Base-by-base conservation (phyloP, 208 protist genomes). In the Histomonas meleagridis region DNA sequence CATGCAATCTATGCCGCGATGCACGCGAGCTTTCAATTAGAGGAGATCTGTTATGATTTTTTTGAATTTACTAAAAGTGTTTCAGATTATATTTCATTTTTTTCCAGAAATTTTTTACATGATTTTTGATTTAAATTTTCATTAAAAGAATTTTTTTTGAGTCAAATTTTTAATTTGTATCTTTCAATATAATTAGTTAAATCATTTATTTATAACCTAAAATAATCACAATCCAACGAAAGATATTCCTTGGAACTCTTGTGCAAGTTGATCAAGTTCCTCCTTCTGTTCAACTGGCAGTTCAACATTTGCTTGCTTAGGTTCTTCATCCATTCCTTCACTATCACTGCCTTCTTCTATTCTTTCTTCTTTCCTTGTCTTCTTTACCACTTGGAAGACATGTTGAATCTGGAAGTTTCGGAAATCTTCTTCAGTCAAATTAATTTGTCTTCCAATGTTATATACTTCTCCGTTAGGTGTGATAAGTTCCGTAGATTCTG, bases 371-470 rank as follows among this genome's bases (percentile, higher is more conserved):
- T 7, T n/a, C 26, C 55, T 48, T 26, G 51, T 86, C 46, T 86
- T 86, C 16, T 43, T 40, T 12, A 86, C 46, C 10, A 86, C 46
- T n/a, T 51, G 46, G 76, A 86, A 86, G 0, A 86, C 76, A 28
- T 86, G 76, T 21, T 86, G 76, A 26, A 86, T 86, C 35, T 86
- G 76, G 46, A 55, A 86, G 26, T 86, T 86, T 16, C 46, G 51
- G 76, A 86, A 86, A 49, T 86, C 76, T 38, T 86, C n/a, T 48
- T 86, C 76, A 18, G 76, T 43, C 26, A 51, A 86, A n/a, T 86
- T 55, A 4, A 86, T 86, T 4, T 26, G 18, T 21, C 55, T 86
- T 43, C 76, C 76, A 12, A 86, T 51, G 21, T 51, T 32, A 35
- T 86, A 86, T 32, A 28, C 23, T n/a, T 32, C 46, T 18, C 76